These are phyloP conservation scores for Aspergillus coremiiformis DNA, from an alignment of 495 filamentous ascomycete genomes.

Conservation along the genomic window DNA sequence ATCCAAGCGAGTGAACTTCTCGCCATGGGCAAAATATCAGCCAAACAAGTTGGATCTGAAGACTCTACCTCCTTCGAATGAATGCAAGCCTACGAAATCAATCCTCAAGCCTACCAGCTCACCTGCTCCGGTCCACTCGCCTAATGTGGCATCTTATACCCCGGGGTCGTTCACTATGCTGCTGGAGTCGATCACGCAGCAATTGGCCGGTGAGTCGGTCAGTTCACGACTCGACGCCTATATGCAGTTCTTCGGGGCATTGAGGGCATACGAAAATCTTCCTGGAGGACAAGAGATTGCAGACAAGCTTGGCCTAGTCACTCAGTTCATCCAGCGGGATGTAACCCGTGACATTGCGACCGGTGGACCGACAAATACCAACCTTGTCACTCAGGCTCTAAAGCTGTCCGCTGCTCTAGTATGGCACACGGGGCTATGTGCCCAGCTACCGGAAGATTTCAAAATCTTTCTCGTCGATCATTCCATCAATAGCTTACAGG, in stretches of 20 bases:
- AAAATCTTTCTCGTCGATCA: constrained; percentile 71
- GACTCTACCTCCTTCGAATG: constrained; percentile 50
- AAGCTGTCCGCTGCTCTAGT: constrained; percentile 67
- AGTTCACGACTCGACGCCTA: constrained; percentile 79
- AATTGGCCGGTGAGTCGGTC: constrained; percentile 63
- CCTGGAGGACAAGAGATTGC: constrained; percentile 62
- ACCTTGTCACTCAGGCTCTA: constrained; percentile 66
- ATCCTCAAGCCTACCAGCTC: constrained; percentile 68
- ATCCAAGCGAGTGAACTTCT: constrained; percentile 70
- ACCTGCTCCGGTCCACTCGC: constrained; percentile 29
- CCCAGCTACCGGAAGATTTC: constrained; percentile 65
- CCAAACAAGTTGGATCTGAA: constrained; percentile 40
- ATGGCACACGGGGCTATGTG: constrained; percentile 56
- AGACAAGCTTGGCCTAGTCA: constrained; percentile 66
- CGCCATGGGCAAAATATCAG: constrained; percentile 35
- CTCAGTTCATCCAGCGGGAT: constrained; percentile 75
- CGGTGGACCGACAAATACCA: constrained; percentile 42
- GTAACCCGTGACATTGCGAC: constrained; percentile 38
- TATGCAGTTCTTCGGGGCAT: constrained; percentile 61
- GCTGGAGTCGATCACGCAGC: constrained; percentile 65
- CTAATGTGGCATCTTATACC: constrained; percentile 33
- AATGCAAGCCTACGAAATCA: constrained; percentile 66
- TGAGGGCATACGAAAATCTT: constrained; percentile 70
- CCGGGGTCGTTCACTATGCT: constrained; percentile 60
- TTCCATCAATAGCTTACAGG: constrained; percentile 59